Evolutionary conservation across 139 green algal genomes (phyloP).

Genomic region (Chlorella sp.): DNA sequence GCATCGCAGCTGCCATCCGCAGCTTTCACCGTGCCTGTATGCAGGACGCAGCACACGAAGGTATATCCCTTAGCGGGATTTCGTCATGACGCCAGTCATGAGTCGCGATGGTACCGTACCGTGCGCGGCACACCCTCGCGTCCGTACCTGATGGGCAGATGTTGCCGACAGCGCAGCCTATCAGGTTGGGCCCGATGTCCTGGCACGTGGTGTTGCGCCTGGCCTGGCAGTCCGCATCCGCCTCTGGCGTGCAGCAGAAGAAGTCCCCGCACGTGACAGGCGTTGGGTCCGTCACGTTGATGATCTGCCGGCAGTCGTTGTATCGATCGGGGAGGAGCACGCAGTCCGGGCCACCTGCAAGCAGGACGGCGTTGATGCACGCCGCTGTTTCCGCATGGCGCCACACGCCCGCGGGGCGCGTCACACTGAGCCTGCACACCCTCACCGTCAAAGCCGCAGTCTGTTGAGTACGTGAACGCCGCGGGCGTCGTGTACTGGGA

Average conservation of each 20-base stretch:
- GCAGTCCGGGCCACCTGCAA: not conserved
- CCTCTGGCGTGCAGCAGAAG: not conserved
- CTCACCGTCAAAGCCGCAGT: not conserved
- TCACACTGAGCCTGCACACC: not conserved
- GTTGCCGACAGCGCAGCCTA: not conserved
- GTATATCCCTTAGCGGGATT: too few relatives aligned
- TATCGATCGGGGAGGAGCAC: not conserved
- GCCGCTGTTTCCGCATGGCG: not conserved
- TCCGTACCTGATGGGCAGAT: not conserved
- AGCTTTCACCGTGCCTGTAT: not conserved
- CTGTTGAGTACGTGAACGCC: not conserved
- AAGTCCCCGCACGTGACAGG: not conserved
- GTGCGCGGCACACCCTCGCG: not conserved
- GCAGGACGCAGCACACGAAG: not conserved
- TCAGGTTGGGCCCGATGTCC: not conserved
- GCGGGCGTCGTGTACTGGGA: not conserved
- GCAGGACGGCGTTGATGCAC: too few relatives aligned
- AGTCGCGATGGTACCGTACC: not conserved
- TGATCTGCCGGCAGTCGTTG: not conserved
- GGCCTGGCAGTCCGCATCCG: not conserved
- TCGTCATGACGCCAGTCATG: not conserved
- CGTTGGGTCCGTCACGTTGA: not conserved
- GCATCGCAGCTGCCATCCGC: not conserved
- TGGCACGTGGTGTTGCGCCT: not conserved
- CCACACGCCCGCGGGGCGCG: not conserved